phyloP scores from a whole-genome alignment of 1,284 basidiomycete genomes.

The Vanrija sp. region DNA sequence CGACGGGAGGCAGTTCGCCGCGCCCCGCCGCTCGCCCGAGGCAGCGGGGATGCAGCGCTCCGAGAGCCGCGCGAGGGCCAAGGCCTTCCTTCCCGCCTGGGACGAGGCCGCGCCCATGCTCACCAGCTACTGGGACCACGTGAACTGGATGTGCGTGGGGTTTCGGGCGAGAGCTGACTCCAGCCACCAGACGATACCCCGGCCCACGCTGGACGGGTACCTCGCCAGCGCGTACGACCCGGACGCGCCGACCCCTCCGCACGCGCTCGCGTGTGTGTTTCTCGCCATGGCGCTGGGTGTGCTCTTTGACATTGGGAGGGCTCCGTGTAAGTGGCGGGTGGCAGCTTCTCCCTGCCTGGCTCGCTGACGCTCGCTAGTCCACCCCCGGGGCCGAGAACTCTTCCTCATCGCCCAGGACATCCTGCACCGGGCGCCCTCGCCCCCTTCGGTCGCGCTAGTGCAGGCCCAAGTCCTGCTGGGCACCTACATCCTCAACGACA shows the following conservation, averaged over 20 bases:
- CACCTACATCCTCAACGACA: constrained; percentile 43
- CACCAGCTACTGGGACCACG: constrained; percentile 46
- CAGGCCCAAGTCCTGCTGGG: constrained; percentile 41
- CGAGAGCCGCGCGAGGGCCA: not conserved
- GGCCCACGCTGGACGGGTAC: constrained; percentile 40
- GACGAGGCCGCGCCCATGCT: constrained; percentile 36
- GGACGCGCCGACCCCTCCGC: constrained; percentile 22
- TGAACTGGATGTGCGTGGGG: constrained; percentile 44
- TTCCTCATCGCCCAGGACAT: constrained; percentile 39
- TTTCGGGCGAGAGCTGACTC: not conserved
- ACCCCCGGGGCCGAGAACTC: constrained; percentile 35
- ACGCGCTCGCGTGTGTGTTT: constrained; percentile 46
- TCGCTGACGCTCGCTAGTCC: constrained; percentile 1
- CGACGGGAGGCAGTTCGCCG: not conserved
- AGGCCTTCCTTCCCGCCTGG: constrained; percentile 37
- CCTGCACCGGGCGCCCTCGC: constrained; percentile 32
- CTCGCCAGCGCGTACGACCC: constrained; percentile 41
- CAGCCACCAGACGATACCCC: constrained; percentile 37
- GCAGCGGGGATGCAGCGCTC: not conserved
- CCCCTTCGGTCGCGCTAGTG: constrained; percentile 39
- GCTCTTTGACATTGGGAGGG: constrained; percentile 41
- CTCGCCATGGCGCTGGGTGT: constrained; percentile 44
- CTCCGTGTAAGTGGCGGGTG: constrained; percentile 28
- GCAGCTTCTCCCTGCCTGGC: not conserved
- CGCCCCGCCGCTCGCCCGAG: not conserved